Base-by-base conservation (phyloP, 2,329 filamentous ascomycete species). In the Aureobasidium mangrovei region DNA sequence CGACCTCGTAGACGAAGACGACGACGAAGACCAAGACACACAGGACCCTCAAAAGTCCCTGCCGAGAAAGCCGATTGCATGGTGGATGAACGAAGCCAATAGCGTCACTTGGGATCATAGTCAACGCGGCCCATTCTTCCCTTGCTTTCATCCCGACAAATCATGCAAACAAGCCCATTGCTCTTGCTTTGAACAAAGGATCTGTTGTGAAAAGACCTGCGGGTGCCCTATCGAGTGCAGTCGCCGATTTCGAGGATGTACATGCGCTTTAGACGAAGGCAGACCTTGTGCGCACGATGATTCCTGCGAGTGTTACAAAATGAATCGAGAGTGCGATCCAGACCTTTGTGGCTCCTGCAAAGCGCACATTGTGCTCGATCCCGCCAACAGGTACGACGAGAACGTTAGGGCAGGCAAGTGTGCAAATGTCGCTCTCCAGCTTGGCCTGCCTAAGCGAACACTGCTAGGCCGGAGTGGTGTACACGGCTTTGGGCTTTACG, bases 241-340 rank as follows among this genome's bases (percentile, higher is more conserved):
- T 8, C 62, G 71, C n/a, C 70, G 72, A 26, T 75, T 70, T 57
- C 62, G 63, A 49, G 74, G 74, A 7, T 76, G 74, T 60, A 61
- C 46, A 28, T 75, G 74, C 54, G 55, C 62, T 4, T 18, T 18
- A 83, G 60, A 78, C 55, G 56, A 59, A 12, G 60, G 58, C 26
- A 56, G 56, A n/a, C 77, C 65, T 10, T 70, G 68, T 55, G 70
- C 65, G 39, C 58, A 65, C n/a, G 65, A 66, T 8, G 60, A 63
- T 4, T 62, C 61, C 3, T 93, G 88, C 64, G 83, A 85, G 10
- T 94, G 88, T 62, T 74, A 82, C 24, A 76, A 79, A 62, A 75
- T 88, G 51, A 85, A 87, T 60, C 79, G 88, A 38, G 88, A 94
- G 69, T 94, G 88, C 63, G 88, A 93, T 61, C 82, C 87, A 2